Base-by-base conservation (phyloP, 1,139 yeast genomes). In the Groenewaldozyma sp. region DNA sequence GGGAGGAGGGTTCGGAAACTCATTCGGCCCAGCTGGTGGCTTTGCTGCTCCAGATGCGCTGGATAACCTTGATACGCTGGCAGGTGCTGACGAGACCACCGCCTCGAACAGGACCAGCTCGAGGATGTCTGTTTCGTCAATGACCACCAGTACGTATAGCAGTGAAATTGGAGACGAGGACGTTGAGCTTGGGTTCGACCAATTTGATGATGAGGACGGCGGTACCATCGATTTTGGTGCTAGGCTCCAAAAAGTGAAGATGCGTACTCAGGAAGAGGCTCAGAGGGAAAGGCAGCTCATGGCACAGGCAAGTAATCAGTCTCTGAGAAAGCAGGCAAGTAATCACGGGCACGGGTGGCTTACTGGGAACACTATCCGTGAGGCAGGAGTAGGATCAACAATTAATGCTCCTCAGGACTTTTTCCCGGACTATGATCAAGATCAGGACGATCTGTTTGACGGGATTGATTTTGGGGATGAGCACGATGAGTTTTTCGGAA, bases 381-480 rank as follows among this genome's bases (percentile, higher is more conserved):
- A n/a, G n/a, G n/a, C n/a, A n/a, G 9, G 49, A 47, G 20, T 35
- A 43, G 22, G 46, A 45, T 22, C 41, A 39, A 14, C 51, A 48
- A 29, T 37, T 33, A 20, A 29, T 45, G 26, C 24, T 41, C 14
- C 44, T 40, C 37, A n/a, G n/a, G n/a, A n/a, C n/a, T n/a, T n/a
- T n/a, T n/a, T n/a, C n/a, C n/a, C n/a, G 21, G 28, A 16, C 3
- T 17, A 34, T n/a, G 14, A 22, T 11, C 35, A 34, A 3, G 37
- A 24, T n/a, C 32, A 34, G 9, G 46, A 45, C 21, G 55, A 45
- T 28, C 43, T 46, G 24, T 41, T 52, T 19, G 51, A 51, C 7
- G 57, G 56, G n/a, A 42, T 53, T 35, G 60, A 55, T 10, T 26
- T 39, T 6, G 37, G 31, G 4, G 43, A 47, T 17, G 42, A 34